Evolutionary conservation across 768 basidiomycete species (phyloP).

Genomic region (Rhizopogon vulgaris): DNA sequence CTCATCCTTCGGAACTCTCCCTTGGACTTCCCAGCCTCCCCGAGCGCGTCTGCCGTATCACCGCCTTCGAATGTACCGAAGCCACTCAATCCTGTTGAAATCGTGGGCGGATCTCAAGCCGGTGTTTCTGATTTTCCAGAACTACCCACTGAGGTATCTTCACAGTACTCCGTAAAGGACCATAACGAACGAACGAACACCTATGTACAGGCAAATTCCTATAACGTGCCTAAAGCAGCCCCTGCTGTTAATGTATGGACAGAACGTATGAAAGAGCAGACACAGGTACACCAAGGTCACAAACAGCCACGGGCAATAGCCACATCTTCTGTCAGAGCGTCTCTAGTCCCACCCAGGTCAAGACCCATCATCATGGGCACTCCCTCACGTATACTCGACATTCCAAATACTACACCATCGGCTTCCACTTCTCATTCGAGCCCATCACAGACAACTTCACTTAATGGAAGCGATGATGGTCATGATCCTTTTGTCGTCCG

Average conservation of each 20-base stretch:
- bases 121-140: background rate
- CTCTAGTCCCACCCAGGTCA: conserved; percentile 8
- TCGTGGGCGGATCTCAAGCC: background rate
- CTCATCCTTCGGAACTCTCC: background rate
- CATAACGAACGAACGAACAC: background rate
- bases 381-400: background rate
- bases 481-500: conserved; percentile 44
- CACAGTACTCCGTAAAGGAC: background rate
- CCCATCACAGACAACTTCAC: background rate
- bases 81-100: background rate
- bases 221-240: conserved; percentile 12
- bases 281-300: conserved; percentile 13
- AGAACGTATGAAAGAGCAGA: conserved; percentile 35
- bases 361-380: conserved; percentile 13
- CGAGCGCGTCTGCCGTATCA: conserved; percentile 5
- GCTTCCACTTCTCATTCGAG: conserved; percentile 4
- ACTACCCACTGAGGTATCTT: background rate
- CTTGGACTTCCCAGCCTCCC: conserved; percentile 1
- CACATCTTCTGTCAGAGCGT: conserved; percentile 6
- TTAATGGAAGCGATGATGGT: conserved; percentile 16
- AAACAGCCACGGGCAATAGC: conserved; percentile 9
- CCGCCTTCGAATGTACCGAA: conserved; percentile 1
- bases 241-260: conserved; percentile 36
- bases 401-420: background rate
- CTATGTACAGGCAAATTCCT: conserved; percentile 2